Evolutionary conservation across 306 rosid species (phyloP), one percentile per base, ranked within the genome.

Genomic region (Quercus berberidifolia): DNA sequence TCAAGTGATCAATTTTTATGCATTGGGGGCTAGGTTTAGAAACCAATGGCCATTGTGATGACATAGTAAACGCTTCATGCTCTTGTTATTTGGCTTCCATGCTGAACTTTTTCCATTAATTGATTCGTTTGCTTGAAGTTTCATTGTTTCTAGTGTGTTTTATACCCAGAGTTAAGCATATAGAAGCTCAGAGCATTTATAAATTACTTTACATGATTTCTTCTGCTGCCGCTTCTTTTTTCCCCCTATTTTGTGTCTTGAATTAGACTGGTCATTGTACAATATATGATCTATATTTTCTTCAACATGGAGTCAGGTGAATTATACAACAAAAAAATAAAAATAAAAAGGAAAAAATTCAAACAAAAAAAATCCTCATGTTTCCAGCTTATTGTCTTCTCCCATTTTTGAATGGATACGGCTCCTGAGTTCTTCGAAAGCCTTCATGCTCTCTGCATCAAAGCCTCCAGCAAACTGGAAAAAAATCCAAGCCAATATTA

Each of bases 401-500:
- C 81, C 81, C 52, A 78, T 71, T 82, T 82, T 81, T 83, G 83
- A 6, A 33, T 80, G 79, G 76, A 89, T 86, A 57, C 97, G 94
- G 82, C 85, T 88, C 81, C 97, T 88, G 64, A 94, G 88, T 58
- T 92, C 96, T 87, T 94, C 98, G 26, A 94, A 94, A 35, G 97
- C 96, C 85, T 92, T 94, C 98, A 94, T 92, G 87, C 97, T 94
- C 78, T 94, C 98, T 73, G 93, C 88, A 30, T 92, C 97, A 60
- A 92, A 92, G 33, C 98, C 98, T 71, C 97, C 98, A 1, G 98
- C 97, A 86, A 94, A 94, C 98, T 94, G 92, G 55, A 75, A 85
- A 87, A 28, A 63, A 71, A 70, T 84, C 31, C 67, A 17, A 73
- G 60, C 73, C 75, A 75, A 74, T 65, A 35, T 51, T 74, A 75